A percentile compares a stretch with the other conserved stretches of the same genome.
phyloP scores from a whole-genome alignment of 2,329 filamentous ascomycete species.

The Paraphaeosphaeria sporulosa region DNA sequence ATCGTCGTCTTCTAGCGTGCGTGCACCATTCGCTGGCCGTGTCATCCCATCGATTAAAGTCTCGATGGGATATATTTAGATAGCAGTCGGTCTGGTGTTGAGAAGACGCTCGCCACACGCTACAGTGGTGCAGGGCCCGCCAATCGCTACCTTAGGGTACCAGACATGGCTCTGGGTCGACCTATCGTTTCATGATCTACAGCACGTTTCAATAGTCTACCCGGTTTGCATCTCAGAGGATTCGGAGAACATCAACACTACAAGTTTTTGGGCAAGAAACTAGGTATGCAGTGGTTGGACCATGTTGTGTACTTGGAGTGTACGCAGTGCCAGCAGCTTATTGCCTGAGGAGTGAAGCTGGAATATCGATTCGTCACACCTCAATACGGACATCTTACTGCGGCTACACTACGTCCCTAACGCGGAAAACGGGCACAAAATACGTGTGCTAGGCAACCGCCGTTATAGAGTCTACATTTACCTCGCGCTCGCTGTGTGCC shows the following conservation, averaged over 20 bases:
- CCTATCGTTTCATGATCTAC: not conserved
- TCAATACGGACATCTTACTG: not conserved
- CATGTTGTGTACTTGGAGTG: not conserved
- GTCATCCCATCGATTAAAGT: not conserved
- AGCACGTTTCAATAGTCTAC: not conserved
- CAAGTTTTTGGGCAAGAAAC: not conserved
- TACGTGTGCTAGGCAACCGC: not conserved
- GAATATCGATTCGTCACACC: conserved; percentile 8
- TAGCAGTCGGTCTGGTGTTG: not conserved
- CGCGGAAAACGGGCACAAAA: not conserved
- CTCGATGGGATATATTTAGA: conserved; percentile 1
- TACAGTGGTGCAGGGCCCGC: not conserved
- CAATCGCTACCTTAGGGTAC: not conserved
- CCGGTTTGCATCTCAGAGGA: not conserved
- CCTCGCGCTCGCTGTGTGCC: not conserved
- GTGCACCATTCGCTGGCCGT: conserved; percentile 6
- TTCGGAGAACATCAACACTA: not conserved
- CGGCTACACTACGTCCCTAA: not conserved
- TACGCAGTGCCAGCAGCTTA: not conserved
- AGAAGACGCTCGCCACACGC: not conserved
- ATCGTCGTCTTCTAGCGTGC: not conserved
- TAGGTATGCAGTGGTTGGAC: not conserved
- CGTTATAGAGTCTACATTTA: not conserved
- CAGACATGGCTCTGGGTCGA: not conserved
- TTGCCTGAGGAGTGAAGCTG: not conserved